Percentiles rank a stretch among this genome's conserved stretches.
Evolutionary conservation across 768 basidiomycete genomes (phyloP).

Genomic region (Tephrocybe sp.): DNA sequence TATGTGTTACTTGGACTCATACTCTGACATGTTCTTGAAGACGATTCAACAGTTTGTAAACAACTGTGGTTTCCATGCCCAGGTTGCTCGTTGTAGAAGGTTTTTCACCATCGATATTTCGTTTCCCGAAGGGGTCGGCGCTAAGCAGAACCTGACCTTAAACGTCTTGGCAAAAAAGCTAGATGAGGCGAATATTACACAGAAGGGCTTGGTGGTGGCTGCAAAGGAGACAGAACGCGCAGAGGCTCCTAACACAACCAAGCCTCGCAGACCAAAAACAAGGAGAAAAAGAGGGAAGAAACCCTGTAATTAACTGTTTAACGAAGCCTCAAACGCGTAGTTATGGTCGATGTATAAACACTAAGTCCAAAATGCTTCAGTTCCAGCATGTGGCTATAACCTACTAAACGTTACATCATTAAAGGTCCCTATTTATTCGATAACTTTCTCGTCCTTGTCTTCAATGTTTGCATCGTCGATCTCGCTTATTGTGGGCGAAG

Average conservation of each 20-base stretch:
- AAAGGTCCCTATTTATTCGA: neutral
- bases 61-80: conserved; percentile 1
- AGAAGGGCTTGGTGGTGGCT: no score
- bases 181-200: no score
- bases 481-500: conserved; percentile 16
- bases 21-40: neutral
- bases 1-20: neutral
- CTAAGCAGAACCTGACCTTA: neutral
- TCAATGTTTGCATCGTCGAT: neutral
- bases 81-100: neutral
- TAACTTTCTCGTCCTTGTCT: conserved; percentile 3
- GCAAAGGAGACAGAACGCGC: no score
- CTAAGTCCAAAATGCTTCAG: neutral
- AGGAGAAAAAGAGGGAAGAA: no score
- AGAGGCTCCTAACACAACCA: no score
- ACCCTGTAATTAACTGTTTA: no score
- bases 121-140: neutral
- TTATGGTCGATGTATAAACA: neutral
- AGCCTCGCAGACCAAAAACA: no score
- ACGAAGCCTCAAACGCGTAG: no score
- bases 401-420: neutral
- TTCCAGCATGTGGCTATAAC: no score
- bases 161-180: no score
- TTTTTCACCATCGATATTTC: neutral
- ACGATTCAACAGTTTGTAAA: neutral